phyloP scores from a whole-genome alignment of 305 asterid genomes.

The Fraxinus paxiana region DNA sequence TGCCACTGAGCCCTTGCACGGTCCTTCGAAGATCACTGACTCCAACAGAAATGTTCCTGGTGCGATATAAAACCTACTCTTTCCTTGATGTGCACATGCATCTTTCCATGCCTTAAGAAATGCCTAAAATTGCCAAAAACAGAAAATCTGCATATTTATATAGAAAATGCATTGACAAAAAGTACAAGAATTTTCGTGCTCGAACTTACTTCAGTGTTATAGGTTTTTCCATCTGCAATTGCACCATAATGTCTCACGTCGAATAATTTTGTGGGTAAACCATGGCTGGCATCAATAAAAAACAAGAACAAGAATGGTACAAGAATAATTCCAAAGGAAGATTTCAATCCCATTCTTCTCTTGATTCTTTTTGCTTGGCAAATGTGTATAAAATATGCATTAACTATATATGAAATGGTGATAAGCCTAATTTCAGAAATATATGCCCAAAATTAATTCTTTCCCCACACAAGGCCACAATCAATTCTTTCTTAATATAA shows the following conservation, averaged over 20 bases:
- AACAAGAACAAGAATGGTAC: conserved; percentile 10
- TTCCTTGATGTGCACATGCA: conserved; percentile 45
- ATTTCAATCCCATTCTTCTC: conserved; percentile 29
- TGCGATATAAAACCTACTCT: conserved; percentile 42
- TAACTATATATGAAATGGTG: neutral
- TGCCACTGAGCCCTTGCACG: conserved; percentile 33
- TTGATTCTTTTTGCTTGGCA: neutral
- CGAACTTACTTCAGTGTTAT: conserved; percentile 39
- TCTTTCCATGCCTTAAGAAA: conserved; percentile 53
- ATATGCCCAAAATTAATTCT: neutral
- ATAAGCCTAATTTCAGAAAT: neutral
- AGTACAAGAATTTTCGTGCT: neutral
- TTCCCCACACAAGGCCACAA: neutral
- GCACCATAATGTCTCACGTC: conserved; percentile 52
- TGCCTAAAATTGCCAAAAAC: conserved; percentile 31
- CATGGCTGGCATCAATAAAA: conserved; percentile 13
- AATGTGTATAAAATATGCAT: neutral
- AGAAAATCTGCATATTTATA: neutral
- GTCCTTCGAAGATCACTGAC: conserved; percentile 45
- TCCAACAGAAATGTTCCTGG: conserved; percentile 35
- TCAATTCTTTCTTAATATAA: conserved; percentile 5
- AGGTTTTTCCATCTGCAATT: conserved; percentile 36
- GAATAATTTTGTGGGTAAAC: conserved; percentile 21
- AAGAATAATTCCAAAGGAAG: conserved; percentile 8
- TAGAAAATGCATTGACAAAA: neutral